Percentiles rank a stretch among this genome's conserved stretches.
phyloP scores from a whole-genome alignment of 257 asterid genomes.

The Penstemon davidsonii region DNA sequence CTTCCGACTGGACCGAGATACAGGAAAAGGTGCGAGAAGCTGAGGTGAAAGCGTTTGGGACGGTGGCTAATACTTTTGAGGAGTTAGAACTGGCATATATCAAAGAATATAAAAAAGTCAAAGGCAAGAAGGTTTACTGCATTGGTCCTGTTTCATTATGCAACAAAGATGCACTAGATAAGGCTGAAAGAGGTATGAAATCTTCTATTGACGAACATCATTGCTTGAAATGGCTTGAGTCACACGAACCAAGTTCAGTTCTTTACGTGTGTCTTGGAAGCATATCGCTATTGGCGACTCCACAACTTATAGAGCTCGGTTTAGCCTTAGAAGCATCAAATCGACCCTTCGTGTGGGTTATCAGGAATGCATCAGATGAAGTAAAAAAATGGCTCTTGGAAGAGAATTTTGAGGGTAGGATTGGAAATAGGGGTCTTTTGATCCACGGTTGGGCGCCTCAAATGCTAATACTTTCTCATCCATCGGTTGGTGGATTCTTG shows the following conservation, averaged over 20 bases:
- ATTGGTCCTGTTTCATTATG: slow-evolving; percentile 39
- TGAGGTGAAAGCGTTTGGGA: slow-evolving; percentile 45
- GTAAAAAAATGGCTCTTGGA: slow-evolving; percentile 28
- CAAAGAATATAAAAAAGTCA: slow-evolving; percentile 5
- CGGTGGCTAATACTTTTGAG: slow-evolving; percentile 42
- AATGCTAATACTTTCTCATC: slow-evolving; percentile 34
- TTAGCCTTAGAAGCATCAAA: slow-evolving; percentile 38
- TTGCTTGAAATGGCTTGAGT: slow-evolving; percentile 46
- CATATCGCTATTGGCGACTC: slow-evolving; percentile 29
- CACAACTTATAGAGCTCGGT: slow-evolving; percentile 47
- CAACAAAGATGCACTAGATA: slow-evolving; percentile 35
- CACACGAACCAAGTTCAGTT: slow-evolving; percentile 28
- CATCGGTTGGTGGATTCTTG: slow-evolving; percentile 34
- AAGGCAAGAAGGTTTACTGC: slow-evolving; percentile 34
- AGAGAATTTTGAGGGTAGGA: slow-evolving; percentile 29
- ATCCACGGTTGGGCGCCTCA: slow-evolving; percentile 43
- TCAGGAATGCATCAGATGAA: slow-evolving; percentile 16
- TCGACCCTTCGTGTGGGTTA: slow-evolving; percentile 42
- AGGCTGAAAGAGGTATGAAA: slow-evolving; percentile 43
- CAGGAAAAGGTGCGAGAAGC: slow-evolving; percentile 26
- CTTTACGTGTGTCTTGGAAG: slow-evolving; percentile 52
- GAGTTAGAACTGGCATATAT: slow-evolving; percentile 49
- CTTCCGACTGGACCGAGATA: slow-evolving; percentile 25
- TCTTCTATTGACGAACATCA: slow-evolving; percentile 25
- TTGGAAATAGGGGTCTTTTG: slow-evolving; percentile 27